These are phyloP conservation scores for Macadamia tetraphylla DNA, from an alignment of 164 flowering plant species.

Conservation along the genomic window DNA sequence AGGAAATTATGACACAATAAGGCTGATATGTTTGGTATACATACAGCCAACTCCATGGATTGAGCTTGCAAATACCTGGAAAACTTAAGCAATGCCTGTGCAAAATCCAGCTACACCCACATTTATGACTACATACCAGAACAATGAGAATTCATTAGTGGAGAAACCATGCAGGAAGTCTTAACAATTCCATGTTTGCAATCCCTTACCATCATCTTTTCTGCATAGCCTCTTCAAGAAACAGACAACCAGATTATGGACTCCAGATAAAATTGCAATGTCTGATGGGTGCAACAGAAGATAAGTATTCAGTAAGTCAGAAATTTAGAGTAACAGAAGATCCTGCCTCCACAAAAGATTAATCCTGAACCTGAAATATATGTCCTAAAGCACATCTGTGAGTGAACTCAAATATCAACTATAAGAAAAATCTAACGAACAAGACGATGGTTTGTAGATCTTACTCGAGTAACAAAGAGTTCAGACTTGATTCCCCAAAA, in stretches of 20 bases:
- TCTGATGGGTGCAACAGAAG: constrained; percentile 33
- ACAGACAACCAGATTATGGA: constrained; percentile 92
- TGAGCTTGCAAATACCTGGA: constrained; percentile 51
- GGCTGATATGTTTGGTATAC: too few relatives aligned
- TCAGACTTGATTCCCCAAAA: too few relatives aligned
- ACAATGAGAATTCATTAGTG: constrained; percentile 2
- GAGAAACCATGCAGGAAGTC: background rate
- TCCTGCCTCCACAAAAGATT: constrained; percentile 72
- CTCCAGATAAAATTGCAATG: constrained; percentile 91
- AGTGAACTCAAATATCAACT: background rate
- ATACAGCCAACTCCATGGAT: background rate
- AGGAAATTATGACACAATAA: background rate
- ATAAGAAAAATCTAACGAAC: too few relatives aligned
- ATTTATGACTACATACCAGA: constrained; percentile 51
- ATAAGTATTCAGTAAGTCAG: background rate
- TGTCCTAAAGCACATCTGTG: background rate
- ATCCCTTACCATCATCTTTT: constrained; percentile 81
- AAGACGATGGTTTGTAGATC: too few relatives aligned
- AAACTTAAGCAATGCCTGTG: constrained; percentile 93
- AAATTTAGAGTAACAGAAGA: constrained; percentile 20
- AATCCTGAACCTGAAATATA: constrained; percentile 64
- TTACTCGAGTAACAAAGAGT: too few relatives aligned
- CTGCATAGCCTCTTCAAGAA: constrained; percentile 79
- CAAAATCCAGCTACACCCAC: constrained; percentile 97
- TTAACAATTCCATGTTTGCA: background rate